Evolutionary conservation across 768 basidiomycete species (phyloP).

Genomic region (Clitopilus hobsonii): DNA sequence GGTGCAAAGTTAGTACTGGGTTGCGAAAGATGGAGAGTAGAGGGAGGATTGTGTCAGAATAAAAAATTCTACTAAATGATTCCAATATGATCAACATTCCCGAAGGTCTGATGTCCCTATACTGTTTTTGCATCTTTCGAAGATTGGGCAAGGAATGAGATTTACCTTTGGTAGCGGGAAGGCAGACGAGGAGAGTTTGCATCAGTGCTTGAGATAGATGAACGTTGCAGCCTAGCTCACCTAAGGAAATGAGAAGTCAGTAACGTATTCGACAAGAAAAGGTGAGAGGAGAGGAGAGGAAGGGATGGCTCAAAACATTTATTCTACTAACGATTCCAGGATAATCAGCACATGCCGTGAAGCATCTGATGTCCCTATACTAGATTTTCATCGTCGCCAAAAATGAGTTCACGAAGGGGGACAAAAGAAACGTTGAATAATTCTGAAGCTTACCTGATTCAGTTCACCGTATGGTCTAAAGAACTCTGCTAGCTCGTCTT

Average conservation of each 20-base stretch:
- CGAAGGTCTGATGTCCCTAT: slow-evolving; percentile 65
- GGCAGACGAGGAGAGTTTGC: no score
- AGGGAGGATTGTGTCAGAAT: slow-evolving; percentile 23
- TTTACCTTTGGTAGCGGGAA: slow-evolving; percentile 35
- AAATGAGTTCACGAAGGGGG: slow-evolving; percentile 1
- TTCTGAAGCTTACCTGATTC: slow-evolving; percentile 62
- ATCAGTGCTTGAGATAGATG: no score
- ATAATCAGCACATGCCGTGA: slow-evolving; percentile 29
- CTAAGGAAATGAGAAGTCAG: slow-evolving; percentile 18
- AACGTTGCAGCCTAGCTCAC: slow-evolving; percentile 28
- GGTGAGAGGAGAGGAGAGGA: slow-evolving; percentile 1
- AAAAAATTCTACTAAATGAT: slow-evolving; percentile 61
- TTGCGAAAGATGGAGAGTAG: slow-evolving; percentile 11
- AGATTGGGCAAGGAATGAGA: slow-evolving; percentile 4
- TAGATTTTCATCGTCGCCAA: slow-evolving; percentile 34
- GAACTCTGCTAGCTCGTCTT: slow-evolving; percentile 58
- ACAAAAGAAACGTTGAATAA: slow-evolving; percentile 5
- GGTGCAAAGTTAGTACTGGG: slow-evolving; percentile 6
- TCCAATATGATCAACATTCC: slow-evolving; percentile 57
- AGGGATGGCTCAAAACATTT: slow-evolving; percentile 30
- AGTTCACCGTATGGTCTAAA: slow-evolving; percentile 71
- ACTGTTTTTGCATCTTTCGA: slow-evolving; percentile 35
- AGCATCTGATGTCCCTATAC: slow-evolving; percentile 55
- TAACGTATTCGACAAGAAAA: neutral
- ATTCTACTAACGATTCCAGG: slow-evolving; percentile 54